Evolutionary conservation across 495 filamentous ascomycete genomes (phyloP), one percentile per base, ranked within the genome.

Genomic region (Lophiotrema nucula): DNA sequence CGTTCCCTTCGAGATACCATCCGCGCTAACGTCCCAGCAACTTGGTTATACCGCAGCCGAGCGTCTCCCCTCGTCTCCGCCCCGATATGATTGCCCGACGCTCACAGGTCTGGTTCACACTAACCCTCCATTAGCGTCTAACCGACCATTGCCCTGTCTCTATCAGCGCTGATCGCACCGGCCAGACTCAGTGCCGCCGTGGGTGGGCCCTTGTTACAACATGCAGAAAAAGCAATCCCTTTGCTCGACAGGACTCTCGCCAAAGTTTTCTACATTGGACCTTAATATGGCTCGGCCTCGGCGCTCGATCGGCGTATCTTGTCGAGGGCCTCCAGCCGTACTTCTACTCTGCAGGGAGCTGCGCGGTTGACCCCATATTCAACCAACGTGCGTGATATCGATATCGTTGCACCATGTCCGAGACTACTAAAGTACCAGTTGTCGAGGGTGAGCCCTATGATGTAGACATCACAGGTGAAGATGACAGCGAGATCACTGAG

Each of bases 381-480:
- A 15, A 8, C 15, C 31, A 8, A 15, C 31, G 31, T 35, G 31
- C 15, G 8, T 35, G 15, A 15, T 35, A 35, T 15, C 15, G 15
- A 35, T 38, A 4, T 24, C 6, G 16, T n/a, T 22, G 11, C 12
- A 45, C 38, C 10, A 57, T 57, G 53, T 11, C 19, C 4, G 53
- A 57, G 12, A 31, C 16, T 12, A 26, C 47, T 15, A 57, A 49
- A 57, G 24, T 4, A 24, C 44, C 53, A 8, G 50, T 46, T 4
- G 49, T 53, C 23, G 49, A 42, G 8, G 25, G 10, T 2, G 53
- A 48, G 19, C 23, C 42, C 11, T 56, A 56, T 23, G 53, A 57
- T 4, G 23, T 48, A 18, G 67, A 63, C 25, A 16, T 35, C 12
- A 24, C 45, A 10, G 35, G 48, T 23, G 53, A 58, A 46, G 50